Conservation (phyloP, 139 green algal genomes). For the Yamagishiella unicocca region DNA sequence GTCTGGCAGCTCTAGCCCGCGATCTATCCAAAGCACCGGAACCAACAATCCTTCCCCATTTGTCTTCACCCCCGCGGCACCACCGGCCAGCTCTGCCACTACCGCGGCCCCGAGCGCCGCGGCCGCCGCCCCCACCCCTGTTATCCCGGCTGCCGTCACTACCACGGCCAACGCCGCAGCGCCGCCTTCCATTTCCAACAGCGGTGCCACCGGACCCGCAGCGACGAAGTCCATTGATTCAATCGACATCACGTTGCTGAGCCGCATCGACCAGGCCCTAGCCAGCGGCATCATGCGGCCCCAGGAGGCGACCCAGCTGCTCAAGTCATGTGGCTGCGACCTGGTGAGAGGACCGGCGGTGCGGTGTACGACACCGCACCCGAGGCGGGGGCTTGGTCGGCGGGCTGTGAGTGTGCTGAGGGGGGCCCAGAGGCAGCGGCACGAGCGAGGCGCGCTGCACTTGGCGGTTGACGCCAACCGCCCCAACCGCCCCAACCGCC, state of each 20-base stretch:
- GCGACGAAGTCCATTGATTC: background rate
- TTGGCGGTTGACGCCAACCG: too few relatives aligned
- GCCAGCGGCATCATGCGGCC: constrained; percentile 14
- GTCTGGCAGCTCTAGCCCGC: background rate
- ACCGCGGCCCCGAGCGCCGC: background rate
- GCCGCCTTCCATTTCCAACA: background rate
- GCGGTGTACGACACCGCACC: too few relatives aligned
- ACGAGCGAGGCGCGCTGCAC: too few relatives aligned
- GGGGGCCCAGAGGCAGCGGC: too few relatives aligned
- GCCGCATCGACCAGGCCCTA: constrained; percentile 15
- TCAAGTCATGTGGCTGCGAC: constrained; percentile 32
- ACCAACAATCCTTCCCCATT: background rate
- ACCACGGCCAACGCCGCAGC: background rate
- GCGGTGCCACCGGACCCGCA: background rate
- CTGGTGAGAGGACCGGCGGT: constrained; percentile 1
- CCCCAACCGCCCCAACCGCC: too few relatives aligned
- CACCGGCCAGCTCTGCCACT: background rate
- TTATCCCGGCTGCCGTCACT: background rate
- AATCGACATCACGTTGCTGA: background rate
- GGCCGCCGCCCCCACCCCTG: background rate
- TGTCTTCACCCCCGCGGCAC: background rate
- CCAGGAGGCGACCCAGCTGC: background rate
- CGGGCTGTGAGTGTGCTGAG: too few relatives aligned
- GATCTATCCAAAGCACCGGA: too few relatives aligned
- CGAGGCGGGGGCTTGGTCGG: too few relatives aligned